Evolutionary conservation across 2,329 filamentous ascomycete species (phyloP), one percentile per base, ranked within the genome.

Genomic region (Fusarium pininemorale): DNA sequence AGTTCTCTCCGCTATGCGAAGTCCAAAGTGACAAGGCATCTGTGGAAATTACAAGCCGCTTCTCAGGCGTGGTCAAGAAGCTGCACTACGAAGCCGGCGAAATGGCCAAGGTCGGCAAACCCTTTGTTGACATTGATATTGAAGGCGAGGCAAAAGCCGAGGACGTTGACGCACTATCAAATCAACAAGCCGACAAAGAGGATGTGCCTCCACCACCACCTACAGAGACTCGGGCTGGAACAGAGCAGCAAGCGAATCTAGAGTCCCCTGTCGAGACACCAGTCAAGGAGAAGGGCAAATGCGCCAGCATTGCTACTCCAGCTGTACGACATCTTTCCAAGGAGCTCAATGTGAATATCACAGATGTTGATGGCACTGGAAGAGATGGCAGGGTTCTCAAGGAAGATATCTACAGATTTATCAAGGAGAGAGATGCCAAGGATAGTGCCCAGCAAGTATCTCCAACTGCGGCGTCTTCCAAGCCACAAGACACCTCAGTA

Each of bases 21-120:
- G 97, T 99, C 50, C 96, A 98, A 82, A 98, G 95, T 79, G 96
- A 99, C 85, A 99, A 99, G 84, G 96, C 96, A 56, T 90, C 90
- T 4, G 90, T 92, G 28, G 89, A 98, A 88, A 99, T 99, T 77
- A 98, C 96, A 44, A 98, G 95, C 79, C 92, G 96, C 61, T 99
- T 98, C 83, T 91, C 95, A 66, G 96, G 96, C 28, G 93, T 98
- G 2, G 96, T 99, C 76, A 98, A 98, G 86, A 98, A 95, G 85
- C 87, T 99, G 50, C 91, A 98, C 84, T 98, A 98, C 82, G 95
- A 98, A 73, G 92, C 95, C 38, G 96, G 98, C 74, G 96, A 98
- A 77, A 98, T 98, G 89, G 96, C 96, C 58, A 94, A 94, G 80
- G 97, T 98, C 32, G 96, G 96, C 75, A 95, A 96, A 90, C 93